These are phyloP conservation scores for Populus deltoides DNA, from an alignment of 345 rosid genomes.

Conservation along the genomic window DNA sequence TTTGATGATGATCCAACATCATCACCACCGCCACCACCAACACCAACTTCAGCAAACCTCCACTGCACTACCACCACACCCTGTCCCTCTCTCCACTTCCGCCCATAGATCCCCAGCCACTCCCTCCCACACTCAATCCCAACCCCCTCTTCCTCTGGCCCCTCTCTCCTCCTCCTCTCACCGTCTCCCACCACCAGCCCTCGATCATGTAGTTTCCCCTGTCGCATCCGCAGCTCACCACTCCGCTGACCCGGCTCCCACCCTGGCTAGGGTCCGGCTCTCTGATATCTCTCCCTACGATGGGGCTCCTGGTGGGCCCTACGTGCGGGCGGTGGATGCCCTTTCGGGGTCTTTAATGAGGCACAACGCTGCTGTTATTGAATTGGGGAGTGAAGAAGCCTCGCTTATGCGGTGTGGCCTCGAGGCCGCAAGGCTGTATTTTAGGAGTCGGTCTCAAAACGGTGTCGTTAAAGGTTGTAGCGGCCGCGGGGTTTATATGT, in stretches of 20 bases:
- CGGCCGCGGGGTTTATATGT: slow-evolving; percentile 66
- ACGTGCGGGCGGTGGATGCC: slow-evolving; percentile 73
- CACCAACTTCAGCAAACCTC: slow-evolving; percentile 28
- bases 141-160: slow-evolving; percentile 24
- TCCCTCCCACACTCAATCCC: slow-evolving; percentile 10
- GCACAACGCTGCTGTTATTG: slow-evolving; percentile 83
- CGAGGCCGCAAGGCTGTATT: slow-evolving; percentile 75
- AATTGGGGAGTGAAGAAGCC: slow-evolving; percentile 65
- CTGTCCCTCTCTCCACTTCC: slow-evolving; percentile 18
- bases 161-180: slow-evolving; percentile 17
- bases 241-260: slow-evolving; percentile 31
- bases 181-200: slow-evolving; percentile 9
- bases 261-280: slow-evolving; percentile 64
- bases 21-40: slow-evolving; percentile 9
- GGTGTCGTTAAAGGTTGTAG: slow-evolving; percentile 31
- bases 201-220: slow-evolving; percentile 39
- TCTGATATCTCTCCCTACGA: slow-evolving; percentile 69
- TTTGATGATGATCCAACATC: slow-evolving; percentile 41
- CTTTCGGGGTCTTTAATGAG: slow-evolving; percentile 75
- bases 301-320: slow-evolving; percentile 65
- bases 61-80: slow-evolving; percentile 32
- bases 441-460: slow-evolving; percentile 49
- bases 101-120: slow-evolving; percentile 38
- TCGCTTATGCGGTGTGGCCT: slow-evolving; percentile 77
- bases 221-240: slow-evolving; percentile 39